Evolutionary conservation across 352 stramenopile species (phyloP).

Genomic region (Globisporangium echinulatum): DNA sequence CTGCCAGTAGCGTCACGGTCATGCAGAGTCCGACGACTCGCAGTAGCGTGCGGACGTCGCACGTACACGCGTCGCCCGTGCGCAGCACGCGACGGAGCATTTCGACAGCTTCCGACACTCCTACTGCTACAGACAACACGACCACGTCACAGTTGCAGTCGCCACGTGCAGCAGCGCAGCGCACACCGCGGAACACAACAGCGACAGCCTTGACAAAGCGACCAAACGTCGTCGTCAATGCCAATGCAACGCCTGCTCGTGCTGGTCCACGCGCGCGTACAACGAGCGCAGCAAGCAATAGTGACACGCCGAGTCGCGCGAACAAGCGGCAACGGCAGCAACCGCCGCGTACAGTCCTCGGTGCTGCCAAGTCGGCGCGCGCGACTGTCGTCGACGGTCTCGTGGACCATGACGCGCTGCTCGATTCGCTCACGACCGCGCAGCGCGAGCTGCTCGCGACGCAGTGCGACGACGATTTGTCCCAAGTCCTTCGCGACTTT

Average conservation of each 20-base stretch:
- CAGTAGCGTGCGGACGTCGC: neutral
- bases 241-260: neutral
- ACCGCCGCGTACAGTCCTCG: constrained; percentile 28
- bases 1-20: neutral
- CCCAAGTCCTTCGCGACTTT: constrained; percentile 52
- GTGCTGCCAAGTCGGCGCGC: constrained; percentile 2
- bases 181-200: neutral
- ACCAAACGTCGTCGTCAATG: neutral
- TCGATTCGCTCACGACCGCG: constrained; percentile 38
- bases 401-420: constrained; percentile 35
- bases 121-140: neutral
- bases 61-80: constrained; percentile 2
- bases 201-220: neutral
- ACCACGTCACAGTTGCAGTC: neutral
- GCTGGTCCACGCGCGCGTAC: constrained; percentile 1
- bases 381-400: constrained; percentile 17
- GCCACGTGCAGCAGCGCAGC: neutral
- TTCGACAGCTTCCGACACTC: neutral
- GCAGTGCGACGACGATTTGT: constrained; percentile 53
- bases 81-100: neutral
- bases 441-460: constrained; percentile 52
- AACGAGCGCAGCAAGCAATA: constrained; percentile 1
- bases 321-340: constrained; percentile 7
- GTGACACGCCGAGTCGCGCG: neutral
- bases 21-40: neutral